phyloP scores from a whole-genome alignment of 140 eudicot species.

The Eryngium alpinum region DNA sequence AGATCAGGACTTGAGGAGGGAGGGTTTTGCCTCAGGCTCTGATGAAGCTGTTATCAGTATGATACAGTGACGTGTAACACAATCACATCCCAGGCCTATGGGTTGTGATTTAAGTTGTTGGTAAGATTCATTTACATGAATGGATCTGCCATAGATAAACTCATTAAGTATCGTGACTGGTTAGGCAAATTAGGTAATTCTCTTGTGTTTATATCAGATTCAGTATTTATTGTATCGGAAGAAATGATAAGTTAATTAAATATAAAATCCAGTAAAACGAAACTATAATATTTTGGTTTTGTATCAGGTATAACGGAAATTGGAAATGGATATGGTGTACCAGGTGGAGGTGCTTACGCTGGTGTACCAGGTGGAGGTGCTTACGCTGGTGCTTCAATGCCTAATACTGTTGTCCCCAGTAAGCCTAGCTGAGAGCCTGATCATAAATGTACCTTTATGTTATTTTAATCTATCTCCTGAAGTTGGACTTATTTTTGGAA shows the following conservation, averaged over 20 bases:
- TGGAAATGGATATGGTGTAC: conserved; percentile 98
- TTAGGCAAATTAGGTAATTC: neutral
- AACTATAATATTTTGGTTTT: neutral
- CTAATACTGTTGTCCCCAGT: conserved; percentile 31
- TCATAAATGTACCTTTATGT: neutral
- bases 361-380: conserved; percentile 99
- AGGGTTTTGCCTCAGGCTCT: no score
- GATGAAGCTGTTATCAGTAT: neutral
- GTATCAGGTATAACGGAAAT: conserved; percentile 72
- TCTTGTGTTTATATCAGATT: neutral
- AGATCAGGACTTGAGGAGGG: no score
- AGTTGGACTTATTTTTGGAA: conserved; percentile 18
- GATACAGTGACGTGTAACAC: no score
- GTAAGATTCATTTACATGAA: neutral
- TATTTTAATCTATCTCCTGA: neutral
- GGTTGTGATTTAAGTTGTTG: no score
- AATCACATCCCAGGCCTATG: neutral
- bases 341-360: conserved; percentile 97
- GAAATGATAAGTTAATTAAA: neutral
- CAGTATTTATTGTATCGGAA: neutral
- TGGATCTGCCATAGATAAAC: neutral
- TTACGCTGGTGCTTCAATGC: conserved; percentile 43
- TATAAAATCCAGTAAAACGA: neutral
- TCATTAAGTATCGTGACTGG: neutral
- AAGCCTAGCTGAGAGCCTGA: conserved; percentile 16